These are phyloP conservation scores for Saccharomyces eubayanus DNA, from an alignment of 805 yeast genomes.

Conservation along the genomic window DNA sequence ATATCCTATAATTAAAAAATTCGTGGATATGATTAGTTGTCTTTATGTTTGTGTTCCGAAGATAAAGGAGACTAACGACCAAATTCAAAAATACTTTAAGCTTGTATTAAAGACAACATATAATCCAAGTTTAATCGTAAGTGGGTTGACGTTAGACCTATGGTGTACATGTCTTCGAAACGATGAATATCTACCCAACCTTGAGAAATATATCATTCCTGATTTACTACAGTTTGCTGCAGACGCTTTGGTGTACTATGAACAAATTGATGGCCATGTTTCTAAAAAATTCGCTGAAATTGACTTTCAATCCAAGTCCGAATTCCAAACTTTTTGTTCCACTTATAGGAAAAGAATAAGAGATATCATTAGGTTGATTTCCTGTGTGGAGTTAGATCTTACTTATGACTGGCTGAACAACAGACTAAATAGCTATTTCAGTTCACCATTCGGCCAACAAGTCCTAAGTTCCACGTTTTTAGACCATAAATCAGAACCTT, in stretches of 20 bases:
- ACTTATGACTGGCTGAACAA: conserved; percentile 76
- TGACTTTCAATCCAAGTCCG: conserved; percentile 85
- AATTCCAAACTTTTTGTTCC: conserved; percentile 62
- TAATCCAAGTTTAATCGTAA: conserved; percentile 79
- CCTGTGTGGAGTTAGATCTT: conserved; percentile 77
- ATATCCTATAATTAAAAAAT: conserved; percentile 77
- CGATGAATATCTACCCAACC: conserved; percentile 50
- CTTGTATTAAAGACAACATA: conserved; percentile 73
- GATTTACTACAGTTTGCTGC: conserved; percentile 69
- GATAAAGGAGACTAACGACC: conserved; percentile 39
- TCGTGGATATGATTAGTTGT: conserved; percentile 74
- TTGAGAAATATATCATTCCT: conserved; percentile 46
- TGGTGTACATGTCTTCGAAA: conserved; percentile 88
- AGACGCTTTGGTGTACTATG: conserved; percentile 67
- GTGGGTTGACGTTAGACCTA: conserved; percentile 84
- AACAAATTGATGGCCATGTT: conserved; percentile 54
- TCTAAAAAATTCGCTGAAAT: conserved; percentile 63
- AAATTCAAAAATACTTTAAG: conserved; percentile 57
- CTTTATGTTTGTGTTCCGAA: conserved; percentile 48
- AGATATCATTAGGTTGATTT: conserved; percentile 80
- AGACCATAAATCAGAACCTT: conserved; percentile 56
- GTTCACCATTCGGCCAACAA: conserved; percentile 56
- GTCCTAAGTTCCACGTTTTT: conserved; percentile 50
- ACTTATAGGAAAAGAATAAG: conserved; percentile 80
- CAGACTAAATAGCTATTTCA: conserved; percentile 63